phyloP scores from a whole-genome alignment of 73 alveolate species.

The Paramecium sonneborni region DNA sequence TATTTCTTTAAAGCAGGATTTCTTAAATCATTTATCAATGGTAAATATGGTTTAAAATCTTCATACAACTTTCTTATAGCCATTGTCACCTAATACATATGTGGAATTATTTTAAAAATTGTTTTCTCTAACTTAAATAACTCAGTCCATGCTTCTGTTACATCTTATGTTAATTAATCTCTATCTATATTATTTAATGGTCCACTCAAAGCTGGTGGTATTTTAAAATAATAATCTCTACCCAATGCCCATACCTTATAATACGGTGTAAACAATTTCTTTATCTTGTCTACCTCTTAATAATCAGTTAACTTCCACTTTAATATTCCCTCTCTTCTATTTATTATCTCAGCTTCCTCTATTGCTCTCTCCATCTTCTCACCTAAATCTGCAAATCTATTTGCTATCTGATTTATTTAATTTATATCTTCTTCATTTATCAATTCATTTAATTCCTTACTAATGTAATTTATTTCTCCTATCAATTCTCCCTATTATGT shows the following conservation, averaged over 20 bases:
- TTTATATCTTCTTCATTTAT: slow-evolving; percentile 67
- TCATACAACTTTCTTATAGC: slow-evolving; percentile 71
- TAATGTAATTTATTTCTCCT: slow-evolving; percentile 61
- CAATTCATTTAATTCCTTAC: slow-evolving; percentile 55
- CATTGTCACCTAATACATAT: slow-evolving; percentile 47
- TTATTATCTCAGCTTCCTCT: slow-evolving; percentile 71
- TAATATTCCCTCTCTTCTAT: slow-evolving; percentile 77
- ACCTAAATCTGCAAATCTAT: slow-evolving; percentile 59
- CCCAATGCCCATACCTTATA: slow-evolving; percentile 67
- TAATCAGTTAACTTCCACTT: slow-evolving; percentile 74
- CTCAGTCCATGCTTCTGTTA: slow-evolving; percentile 75
- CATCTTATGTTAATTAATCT: slow-evolving; percentile 67
- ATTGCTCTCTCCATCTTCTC: slow-evolving; percentile 79
- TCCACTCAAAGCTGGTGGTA: slow-evolving; percentile 69
- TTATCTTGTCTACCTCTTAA: slow-evolving; percentile 70
- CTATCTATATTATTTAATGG: slow-evolving; percentile 67
- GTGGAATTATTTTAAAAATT: slow-evolving; percentile 73
- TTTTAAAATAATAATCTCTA: slow-evolving; percentile 63
- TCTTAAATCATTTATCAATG: slow-evolving; percentile 76
- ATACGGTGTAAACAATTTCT: slow-evolving; percentile 72
- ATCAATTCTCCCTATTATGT: slow-evolving; percentile 25
- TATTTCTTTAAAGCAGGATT: slow-evolving; percentile 78
- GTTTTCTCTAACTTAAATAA: slow-evolving; percentile 76
- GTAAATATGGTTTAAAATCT: slow-evolving; percentile 81
- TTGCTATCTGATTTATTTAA: slow-evolving; percentile 51